Evolutionary conservation across 768 basidiomycete species (phyloP).

Genomic region (Astraeus odoratus): DNA sequence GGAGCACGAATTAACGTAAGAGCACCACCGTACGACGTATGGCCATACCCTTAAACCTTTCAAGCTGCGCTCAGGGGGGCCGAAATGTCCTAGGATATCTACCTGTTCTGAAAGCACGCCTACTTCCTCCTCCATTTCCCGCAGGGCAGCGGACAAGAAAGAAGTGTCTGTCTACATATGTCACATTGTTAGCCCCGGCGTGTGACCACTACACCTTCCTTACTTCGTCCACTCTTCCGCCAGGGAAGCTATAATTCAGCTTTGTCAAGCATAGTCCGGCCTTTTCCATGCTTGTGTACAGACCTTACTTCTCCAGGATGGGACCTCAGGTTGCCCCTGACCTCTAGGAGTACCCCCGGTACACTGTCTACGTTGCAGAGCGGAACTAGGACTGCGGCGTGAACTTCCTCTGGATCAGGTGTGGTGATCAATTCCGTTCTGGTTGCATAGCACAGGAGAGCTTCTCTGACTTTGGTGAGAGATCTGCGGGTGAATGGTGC

Average conservation of each 20-base stretch:
- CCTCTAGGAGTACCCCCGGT: constrained; percentile 67
- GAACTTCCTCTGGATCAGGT: constrained; percentile 25
- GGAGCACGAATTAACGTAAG: neutral
- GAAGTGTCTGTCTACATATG: constrained; percentile 46
- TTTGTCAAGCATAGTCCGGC: neutral
- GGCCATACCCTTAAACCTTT: constrained; percentile 66
- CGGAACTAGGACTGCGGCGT: constrained; percentile 71
- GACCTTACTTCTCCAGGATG: constrained; percentile 86
- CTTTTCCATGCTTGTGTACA: constrained; percentile 6
- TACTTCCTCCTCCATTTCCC: constrained; percentile 73
- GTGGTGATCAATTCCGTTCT: constrained; percentile 12
- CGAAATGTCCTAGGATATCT: constrained; percentile 59
- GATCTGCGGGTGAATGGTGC: constrained; percentile 32
- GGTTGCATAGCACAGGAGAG: constrained; percentile 15
- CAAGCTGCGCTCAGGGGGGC: constrained; percentile 54
- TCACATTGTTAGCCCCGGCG: constrained; percentile 4
- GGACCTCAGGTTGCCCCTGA: constrained; percentile 54
- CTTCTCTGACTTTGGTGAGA: constrained; percentile 24
- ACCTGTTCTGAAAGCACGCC: constrained; percentile 54
- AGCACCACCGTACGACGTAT: constrained; percentile 51
- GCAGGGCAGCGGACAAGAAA: constrained; percentile 49
- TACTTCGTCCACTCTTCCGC: constrained; percentile 63
- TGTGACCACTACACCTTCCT: constrained; percentile 8
- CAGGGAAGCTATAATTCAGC: constrained; percentile 55
- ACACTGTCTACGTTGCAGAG: constrained; percentile 64